phyloP scores from a whole-genome alignment of 495 filamentous ascomycete genomes.

The Lophium mytilinum region DNA sequence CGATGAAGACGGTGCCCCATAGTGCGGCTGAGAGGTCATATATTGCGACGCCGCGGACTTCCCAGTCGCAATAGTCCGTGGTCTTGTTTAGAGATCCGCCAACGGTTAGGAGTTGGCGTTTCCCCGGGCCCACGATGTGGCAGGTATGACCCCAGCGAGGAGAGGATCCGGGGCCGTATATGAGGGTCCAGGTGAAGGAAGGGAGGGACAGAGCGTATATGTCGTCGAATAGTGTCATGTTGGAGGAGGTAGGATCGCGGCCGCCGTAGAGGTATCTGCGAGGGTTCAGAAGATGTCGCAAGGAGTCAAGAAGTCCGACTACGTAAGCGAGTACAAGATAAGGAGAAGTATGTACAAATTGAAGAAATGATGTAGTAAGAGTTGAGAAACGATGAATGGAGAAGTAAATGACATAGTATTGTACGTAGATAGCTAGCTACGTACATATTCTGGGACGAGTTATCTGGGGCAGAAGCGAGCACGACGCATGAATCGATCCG shows the following conservation, averaged over 20 bases:
- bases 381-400: neutral
- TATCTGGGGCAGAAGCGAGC: slow-evolving; percentile 16
- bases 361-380: too few relatives aligned
- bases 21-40: slow-evolving; percentile 29
- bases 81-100: slow-evolving; percentile 27
- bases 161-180: slow-evolving; percentile 32
- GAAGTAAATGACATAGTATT: neutral
- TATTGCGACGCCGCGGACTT: slow-evolving; percentile 33
- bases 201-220: slow-evolving; percentile 72
- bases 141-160: slow-evolving; percentile 37
- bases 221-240: slow-evolving; percentile 46
- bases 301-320: too few relatives aligned
- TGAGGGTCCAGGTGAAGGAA: slow-evolving; percentile 64
- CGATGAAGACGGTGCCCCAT: slow-evolving; percentile 35
- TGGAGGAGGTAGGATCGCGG: slow-evolving; percentile 23
- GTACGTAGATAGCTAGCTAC: neutral
- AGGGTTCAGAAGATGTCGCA: neutral
- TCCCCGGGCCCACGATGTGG: slow-evolving; percentile 27
- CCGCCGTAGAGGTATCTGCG: slow-evolving; percentile 40
- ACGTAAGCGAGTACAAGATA: too few relatives aligned
- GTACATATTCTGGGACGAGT: slow-evolving; percentile 20
- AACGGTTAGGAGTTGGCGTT: slow-evolving; percentile 37
- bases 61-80: slow-evolving; percentile 36
- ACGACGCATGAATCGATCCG: slow-evolving; percentile 22
- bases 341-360: too few relatives aligned